phyloP scores from a whole-genome alignment of 2,329 filamentous ascomycete species.

The Beauveria bassiana region DNA sequence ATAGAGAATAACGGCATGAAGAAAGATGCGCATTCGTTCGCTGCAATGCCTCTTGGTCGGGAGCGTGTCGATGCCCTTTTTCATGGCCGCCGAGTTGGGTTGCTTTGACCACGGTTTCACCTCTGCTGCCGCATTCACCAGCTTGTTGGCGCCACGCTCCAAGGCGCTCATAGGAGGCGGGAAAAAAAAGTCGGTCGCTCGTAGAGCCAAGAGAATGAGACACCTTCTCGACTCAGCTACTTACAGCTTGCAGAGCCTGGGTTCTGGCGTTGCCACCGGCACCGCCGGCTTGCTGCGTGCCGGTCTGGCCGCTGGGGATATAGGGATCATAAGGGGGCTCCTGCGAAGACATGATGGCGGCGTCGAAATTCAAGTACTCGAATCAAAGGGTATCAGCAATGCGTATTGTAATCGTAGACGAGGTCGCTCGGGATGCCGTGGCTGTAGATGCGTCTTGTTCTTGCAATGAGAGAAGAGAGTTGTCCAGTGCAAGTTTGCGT shows the following conservation, averaged over 20 bases:
- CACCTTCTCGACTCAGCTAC: slow-evolving; percentile 30
- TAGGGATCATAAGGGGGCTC: slow-evolving; percentile 78
- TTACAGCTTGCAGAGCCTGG: slow-evolving; percentile 75
- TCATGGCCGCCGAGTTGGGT: not conserved
- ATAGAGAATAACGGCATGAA: not conserved
- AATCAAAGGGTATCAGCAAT: not conserved
- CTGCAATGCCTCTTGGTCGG: not conserved
- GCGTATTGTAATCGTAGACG: not conserved
- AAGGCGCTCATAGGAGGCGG: not conserved
- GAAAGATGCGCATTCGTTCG: not conserved
- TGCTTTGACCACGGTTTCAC: not conserved
- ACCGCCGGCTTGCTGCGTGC: slow-evolving; percentile 30
- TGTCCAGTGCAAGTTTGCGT: slow-evolving; percentile 4
- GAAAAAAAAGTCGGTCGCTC: not conserved
- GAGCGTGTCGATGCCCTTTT: not conserved
- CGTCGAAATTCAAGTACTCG: not conserved
- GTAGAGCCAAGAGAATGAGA: not conserved
- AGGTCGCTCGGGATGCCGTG: not conserved
- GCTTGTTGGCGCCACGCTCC: not conserved
- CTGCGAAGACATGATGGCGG: slow-evolving; percentile 41
- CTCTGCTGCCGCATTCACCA: not conserved
- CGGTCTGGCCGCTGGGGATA: slow-evolving; percentile 61
- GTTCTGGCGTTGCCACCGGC: slow-evolving; percentile 43
- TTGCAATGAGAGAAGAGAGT: not conserved
- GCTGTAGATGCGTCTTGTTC: not conserved